Evolutionary conservation across 306 rosid species (phyloP).

Genomic region (Aeschynomene evenia): DNA sequence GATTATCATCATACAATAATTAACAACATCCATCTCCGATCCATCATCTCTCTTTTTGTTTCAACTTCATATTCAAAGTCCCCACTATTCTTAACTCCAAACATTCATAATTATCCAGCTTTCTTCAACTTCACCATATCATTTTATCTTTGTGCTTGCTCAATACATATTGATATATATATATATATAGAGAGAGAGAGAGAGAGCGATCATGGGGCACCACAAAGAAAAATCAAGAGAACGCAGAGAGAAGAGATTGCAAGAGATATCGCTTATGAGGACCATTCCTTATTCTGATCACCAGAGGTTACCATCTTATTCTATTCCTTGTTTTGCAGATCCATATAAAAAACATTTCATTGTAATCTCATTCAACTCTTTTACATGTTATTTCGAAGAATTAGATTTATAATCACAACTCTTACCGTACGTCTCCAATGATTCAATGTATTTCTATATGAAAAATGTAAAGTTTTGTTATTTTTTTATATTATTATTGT

Average conservation of each 20-base stretch:
- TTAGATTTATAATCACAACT: too few relatives aligned
- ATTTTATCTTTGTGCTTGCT: not conserved
- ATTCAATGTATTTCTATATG: too few relatives aligned
- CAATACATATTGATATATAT: too few relatives aligned
- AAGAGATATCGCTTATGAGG: constrained; percentile 76
- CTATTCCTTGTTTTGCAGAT: not conserved
- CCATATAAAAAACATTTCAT: too few relatives aligned
- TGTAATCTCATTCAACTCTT: too few relatives aligned
- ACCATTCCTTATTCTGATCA: constrained; percentile 95
- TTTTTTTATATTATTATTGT: too few relatives aligned
- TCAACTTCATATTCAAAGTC: constrained; percentile 9
- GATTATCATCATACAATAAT: not conserved
- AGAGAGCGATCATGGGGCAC: constrained; percentile 45
- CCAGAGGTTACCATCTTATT: constrained; percentile 52
- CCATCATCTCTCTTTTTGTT: too few relatives aligned
- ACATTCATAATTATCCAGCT: too few relatives aligned
- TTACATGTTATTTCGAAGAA: too few relatives aligned
- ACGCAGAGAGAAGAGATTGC: constrained; percentile 70
- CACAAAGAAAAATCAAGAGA: constrained; percentile 68
- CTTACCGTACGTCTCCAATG: too few relatives aligned
- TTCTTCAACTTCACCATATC: not conserved
- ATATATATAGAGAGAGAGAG: not conserved
- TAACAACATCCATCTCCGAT: not conserved
- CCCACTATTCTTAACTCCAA: not conserved
- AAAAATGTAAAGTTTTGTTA: too few relatives aligned